Conservation (phyloP, 2,329 filamentous ascomycete genomes). For the Polychaeton citri region DNA sequence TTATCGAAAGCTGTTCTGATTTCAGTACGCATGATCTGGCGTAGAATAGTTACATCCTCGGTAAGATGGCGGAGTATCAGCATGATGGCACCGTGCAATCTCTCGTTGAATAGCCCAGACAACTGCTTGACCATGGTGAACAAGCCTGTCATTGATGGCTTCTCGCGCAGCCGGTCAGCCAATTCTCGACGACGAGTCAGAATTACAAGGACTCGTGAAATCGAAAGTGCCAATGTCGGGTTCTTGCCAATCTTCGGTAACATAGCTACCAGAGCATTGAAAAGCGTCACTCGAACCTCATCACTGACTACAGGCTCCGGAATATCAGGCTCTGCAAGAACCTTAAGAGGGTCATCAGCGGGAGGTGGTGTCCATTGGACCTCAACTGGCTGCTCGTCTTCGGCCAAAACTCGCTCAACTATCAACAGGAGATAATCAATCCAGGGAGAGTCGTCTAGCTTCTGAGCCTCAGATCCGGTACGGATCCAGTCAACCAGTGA, state of each 20-base stretch:
- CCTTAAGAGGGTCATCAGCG: constrained; percentile 26
- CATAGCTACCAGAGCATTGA: constrained; percentile 68
- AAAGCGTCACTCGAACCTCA: constrained; percentile 55
- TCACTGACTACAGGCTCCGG: constrained; percentile 49
- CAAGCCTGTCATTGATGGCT: constrained; percentile 74
- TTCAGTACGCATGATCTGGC: constrained; percentile 82
- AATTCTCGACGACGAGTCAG: constrained; percentile 67
- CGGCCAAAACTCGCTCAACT: constrained; percentile 76
- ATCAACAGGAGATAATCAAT: constrained; percentile 82
- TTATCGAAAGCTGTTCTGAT: constrained; percentile 65
- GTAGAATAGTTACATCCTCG: constrained; percentile 82
- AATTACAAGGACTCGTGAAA: constrained; percentile 73
- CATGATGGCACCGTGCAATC: constrained; percentile 64
- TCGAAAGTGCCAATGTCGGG: constrained; percentile 67
- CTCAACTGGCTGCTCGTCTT: constrained; percentile 69
- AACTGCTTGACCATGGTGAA: constrained; percentile 96
- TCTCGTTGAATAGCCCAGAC: constrained; percentile 61
- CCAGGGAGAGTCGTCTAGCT: constrained; percentile 74
- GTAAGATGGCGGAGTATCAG: constrained; percentile 82
- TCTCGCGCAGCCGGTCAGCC: constrained; percentile 67
- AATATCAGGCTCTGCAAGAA: constrained; percentile 41
- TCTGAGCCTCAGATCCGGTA: constrained; percentile 40
- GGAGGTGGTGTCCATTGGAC: constrained; percentile 49
- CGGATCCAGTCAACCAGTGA: constrained; percentile 64
- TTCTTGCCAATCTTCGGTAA: constrained; percentile 81